Evolutionary conservation across 2,329 filamentous ascomycete species (phyloP).

Genomic region (Phialemoniopsis sp.): DNA sequence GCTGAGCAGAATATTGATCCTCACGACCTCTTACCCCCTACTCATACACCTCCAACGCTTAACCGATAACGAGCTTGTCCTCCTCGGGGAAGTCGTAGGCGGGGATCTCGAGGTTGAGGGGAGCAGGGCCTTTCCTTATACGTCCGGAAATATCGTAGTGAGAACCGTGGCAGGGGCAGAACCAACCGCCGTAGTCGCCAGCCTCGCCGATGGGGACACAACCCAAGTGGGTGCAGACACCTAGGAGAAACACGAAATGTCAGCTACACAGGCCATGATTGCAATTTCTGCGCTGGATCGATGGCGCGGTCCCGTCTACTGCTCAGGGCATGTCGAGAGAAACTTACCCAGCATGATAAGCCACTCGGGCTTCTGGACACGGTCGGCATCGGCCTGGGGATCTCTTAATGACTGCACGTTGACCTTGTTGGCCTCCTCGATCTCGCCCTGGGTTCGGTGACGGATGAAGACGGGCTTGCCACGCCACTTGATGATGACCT

Average conservation of each 20-base stretch:
- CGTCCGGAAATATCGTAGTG: constrained; percentile 99
- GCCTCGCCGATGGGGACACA: constrained; percentile 99
- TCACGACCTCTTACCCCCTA: neutral
- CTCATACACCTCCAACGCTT: constrained; percentile 30
- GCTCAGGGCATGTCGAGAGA: neutral
- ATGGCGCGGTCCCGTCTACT: too few relatives aligned
- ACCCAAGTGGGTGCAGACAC: constrained; percentile 98
- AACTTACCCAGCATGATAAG: constrained; percentile 89
- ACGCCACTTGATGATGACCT: constrained; percentile 99
- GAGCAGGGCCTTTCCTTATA: constrained; percentile 94
- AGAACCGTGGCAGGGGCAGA: constrained; percentile 99
- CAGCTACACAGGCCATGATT: too few relatives aligned
- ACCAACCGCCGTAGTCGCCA: constrained; percentile 97
- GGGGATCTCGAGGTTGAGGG: constrained; percentile 95
- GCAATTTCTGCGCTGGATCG: too few relatives aligned
- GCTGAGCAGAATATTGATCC: neutral
- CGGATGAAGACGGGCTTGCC: constrained; percentile 99
- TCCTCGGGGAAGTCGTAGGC: constrained; percentile 91
- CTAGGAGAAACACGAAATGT: constrained; percentile 32
- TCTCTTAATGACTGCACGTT: constrained; percentile 83
- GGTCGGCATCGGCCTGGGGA: constrained; percentile 84
- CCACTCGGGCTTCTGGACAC: constrained; percentile 98
- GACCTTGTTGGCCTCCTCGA: constrained; percentile 88
- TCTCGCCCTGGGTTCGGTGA: constrained; percentile 90
- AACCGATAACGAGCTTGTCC: constrained; percentile 87